These are phyloP conservation scores for Hypoxylon trugodes DNA, from an alignment of 495 filamentous ascomycete genomes.

Conservation along the genomic window DNA sequence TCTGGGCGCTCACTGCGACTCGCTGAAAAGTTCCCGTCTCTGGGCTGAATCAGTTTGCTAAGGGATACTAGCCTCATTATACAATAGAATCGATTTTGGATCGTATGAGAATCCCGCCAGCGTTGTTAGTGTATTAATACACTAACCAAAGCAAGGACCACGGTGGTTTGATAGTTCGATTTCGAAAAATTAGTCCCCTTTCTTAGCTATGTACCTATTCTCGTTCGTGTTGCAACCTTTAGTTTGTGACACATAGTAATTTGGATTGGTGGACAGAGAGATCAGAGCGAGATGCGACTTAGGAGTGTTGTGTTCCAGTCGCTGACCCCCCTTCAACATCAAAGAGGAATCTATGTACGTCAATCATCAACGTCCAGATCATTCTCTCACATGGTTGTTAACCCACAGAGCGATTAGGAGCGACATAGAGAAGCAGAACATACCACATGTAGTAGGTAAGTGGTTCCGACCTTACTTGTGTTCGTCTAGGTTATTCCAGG, in stretches of 20 bases:
- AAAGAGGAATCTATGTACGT: slow-evolving; percentile 15
- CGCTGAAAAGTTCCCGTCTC: slow-evolving; percentile 14
- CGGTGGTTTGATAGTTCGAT: slow-evolving; percentile 11
- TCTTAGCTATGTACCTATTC: too few relatives aligned
- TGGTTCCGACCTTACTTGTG: not conserved
- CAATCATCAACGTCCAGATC: slow-evolving; percentile 16
- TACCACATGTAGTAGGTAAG: slow-evolving; percentile 15
- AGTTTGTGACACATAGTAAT: slow-evolving; percentile 13
- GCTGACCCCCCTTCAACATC: slow-evolving; percentile 8
- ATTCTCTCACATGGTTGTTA: slow-evolving; percentile 4
- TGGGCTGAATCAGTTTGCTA: slow-evolving; percentile 31
- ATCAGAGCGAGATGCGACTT: slow-evolving; percentile 21
- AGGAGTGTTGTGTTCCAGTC: slow-evolving; percentile 18
- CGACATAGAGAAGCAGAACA: slow-evolving; percentile 12
- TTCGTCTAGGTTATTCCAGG: not conserved
- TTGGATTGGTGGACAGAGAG: slow-evolving; percentile 4
- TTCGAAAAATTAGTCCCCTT: slow-evolving; percentile 6
- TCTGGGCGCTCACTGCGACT: slow-evolving; percentile 23
- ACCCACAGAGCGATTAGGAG: not conserved
- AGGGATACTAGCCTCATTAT: slow-evolving; percentile 26
- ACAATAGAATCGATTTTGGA: slow-evolving; percentile 13
- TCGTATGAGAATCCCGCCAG: slow-evolving; percentile 29
- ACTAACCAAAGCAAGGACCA: slow-evolving; percentile 22
- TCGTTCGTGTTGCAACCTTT: slow-evolving; percentile 4
- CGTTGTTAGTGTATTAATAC: too few relatives aligned